These are phyloP conservation scores for Miscanthus lutarioriparius DNA, from an alignment of 176 grass and related monocot genomes.

Conservation along the genomic window DNA sequence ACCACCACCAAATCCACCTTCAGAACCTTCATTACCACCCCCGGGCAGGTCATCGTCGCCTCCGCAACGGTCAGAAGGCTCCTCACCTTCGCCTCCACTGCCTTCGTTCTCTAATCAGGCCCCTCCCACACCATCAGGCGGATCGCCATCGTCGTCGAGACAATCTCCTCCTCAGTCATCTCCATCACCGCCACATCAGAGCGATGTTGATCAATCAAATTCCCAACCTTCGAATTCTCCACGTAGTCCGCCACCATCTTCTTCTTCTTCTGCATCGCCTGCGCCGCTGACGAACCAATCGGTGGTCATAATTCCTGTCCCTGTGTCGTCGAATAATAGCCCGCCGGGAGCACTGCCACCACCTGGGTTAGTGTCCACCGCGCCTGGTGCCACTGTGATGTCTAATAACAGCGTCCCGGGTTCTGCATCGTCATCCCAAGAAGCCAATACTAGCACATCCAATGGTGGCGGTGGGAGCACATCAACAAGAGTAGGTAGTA, in stretches of 20 bases:
- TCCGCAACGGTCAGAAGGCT: background rate
- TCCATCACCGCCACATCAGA: background rate
- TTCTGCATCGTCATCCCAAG: background rate
- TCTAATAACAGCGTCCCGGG: background rate
- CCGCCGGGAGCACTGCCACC: conserved; percentile 14
- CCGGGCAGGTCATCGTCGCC: conserved; percentile 24
- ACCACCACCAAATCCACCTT: conserved; percentile 2
- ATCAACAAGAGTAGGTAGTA: conserved; percentile 4
- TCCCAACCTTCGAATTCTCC: conserved; percentile 11
- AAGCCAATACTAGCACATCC: background rate
- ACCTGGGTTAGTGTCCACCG: background rate
- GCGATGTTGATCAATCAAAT: background rate
- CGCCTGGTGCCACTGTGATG: conserved; percentile 8
- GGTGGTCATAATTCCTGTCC: conserved; percentile 32
- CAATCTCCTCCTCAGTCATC: conserved; percentile 15
- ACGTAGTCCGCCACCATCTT: conserved; percentile 1
- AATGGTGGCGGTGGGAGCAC: background rate
- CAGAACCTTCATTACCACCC: conserved; percentile 8
- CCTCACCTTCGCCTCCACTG: conserved; percentile 1
- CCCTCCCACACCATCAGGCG: background rate
- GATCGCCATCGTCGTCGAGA: background rate
- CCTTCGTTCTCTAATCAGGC: background rate
- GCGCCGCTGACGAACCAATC: conserved; percentile 22
- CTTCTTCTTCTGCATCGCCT: conserved; percentile 2
- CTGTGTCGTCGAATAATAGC: background rate